Evolutionary conservation across 1,139 yeast species (phyloP).

Genomic region (Magnusiomyces suaveolens): DNA sequence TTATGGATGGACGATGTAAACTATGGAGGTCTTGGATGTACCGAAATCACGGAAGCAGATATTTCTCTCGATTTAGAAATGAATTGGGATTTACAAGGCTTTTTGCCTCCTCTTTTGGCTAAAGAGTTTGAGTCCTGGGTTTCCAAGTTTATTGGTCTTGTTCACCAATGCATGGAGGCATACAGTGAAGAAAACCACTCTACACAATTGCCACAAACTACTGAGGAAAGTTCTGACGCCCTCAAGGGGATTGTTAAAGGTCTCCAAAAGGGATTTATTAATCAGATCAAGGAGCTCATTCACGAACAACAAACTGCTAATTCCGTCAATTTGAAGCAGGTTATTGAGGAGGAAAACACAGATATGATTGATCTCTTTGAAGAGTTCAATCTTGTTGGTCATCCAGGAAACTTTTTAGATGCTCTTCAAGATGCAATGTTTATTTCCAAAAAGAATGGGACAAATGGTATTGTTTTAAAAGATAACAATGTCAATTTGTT

Average conservation of each 20-base stretch:
- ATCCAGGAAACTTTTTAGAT: background rate
- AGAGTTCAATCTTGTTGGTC: background rate
- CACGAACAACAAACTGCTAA: conserved; percentile 16
- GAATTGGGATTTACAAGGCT: conserved; percentile 73
- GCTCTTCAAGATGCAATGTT: background rate
- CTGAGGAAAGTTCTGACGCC: conserved; percentile 11
- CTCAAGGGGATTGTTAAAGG: conserved; percentile 32
- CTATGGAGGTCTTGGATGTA: conserved; percentile 74
- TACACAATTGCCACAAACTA: conserved; percentile 13
- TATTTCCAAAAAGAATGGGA: conserved; percentile 18
- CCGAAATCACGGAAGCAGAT: conserved; percentile 26
- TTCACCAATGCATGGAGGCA: conserved; percentile 47
- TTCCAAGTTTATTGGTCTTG: conserved; percentile 60
- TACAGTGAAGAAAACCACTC: conserved; percentile 16
- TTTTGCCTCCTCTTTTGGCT: conserved; percentile 64
- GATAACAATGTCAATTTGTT: conserved; percentile 42
- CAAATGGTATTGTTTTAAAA: conserved; percentile 18
- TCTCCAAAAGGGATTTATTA: conserved; percentile 56
- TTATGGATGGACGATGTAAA: conserved; percentile 94
- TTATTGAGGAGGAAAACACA: background rate
- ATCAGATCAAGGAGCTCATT: conserved; percentile 55
- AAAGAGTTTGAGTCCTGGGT: conserved; percentile 86
- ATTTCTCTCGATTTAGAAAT: conserved; percentile 48
- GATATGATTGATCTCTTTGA: background rate
- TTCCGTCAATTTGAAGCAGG: conserved; percentile 1